Evolutionary conservation across 164 flowering plant species (phyloP).

Genomic region (Pachysandra terminalis): DNA sequence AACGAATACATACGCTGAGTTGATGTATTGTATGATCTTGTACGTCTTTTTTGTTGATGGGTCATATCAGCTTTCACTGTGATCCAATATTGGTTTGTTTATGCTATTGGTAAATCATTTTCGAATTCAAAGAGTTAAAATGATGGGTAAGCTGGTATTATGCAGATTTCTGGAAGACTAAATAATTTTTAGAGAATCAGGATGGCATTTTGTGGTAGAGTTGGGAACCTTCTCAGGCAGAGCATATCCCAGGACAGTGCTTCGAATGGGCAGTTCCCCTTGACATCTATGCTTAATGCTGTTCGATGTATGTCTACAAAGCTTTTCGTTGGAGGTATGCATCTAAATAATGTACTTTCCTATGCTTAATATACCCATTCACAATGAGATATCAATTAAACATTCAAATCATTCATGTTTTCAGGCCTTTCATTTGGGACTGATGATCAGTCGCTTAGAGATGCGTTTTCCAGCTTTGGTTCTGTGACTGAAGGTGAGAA

Average conservation of each 20-base stretch:
- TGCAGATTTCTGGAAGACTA: background rate
- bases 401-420: background rate
- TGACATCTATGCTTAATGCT: constrained; percentile 50
- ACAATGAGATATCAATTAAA: background rate
- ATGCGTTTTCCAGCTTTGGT: constrained; percentile 67
- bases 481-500: constrained; percentile 69
- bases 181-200: background rate
- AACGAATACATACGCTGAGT: too few relatives aligned
- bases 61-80: too few relatives aligned
- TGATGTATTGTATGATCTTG: too few relatives aligned
- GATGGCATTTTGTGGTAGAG: constrained; percentile 65
- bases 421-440: constrained; percentile 75
- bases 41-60: too few relatives aligned
- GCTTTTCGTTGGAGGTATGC: constrained; percentile 80
- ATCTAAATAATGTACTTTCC: background rate
- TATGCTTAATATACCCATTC: background rate
- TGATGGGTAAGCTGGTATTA: too few relatives aligned
- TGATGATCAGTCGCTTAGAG: constrained; percentile 60
- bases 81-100: too few relatives aligned
- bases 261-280: constrained; percentile 25
- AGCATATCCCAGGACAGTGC: constrained; percentile 30
- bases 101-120: too few relatives aligned
- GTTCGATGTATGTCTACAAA: constrained; percentile 56
- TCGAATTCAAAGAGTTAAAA: too few relatives aligned
- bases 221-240: constrained; percentile 53